A percentile compares a stretch with the other conserved stretches of the same genome.
Conservation (phyloP, 441 rosid species). For the Geranium incanum region DNA sequence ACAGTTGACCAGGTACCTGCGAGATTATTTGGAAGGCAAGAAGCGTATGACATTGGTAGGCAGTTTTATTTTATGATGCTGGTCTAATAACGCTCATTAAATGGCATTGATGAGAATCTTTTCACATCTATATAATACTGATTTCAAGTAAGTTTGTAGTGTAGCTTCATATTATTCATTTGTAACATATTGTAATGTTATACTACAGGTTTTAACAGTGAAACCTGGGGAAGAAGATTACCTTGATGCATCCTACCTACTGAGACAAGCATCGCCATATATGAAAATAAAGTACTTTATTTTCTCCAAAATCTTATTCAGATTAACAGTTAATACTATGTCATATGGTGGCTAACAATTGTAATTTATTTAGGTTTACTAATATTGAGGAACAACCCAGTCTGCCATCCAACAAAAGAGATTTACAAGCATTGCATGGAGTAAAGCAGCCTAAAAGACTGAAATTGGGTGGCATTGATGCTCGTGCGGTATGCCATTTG, state of each 20-base stretch:
- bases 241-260: constrained; percentile 57
- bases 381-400: constrained; percentile 41
- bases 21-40: constrained; percentile 86
- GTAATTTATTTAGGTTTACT: constrained; percentile 44
- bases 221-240: constrained; percentile 79
- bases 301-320: constrained; percentile 15
- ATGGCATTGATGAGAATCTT: background rate
- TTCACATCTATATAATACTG: background rate
- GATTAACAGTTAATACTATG: constrained; percentile 16
- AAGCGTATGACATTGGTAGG: constrained; percentile 85
- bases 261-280: constrained; percentile 85
- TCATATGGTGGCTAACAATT: constrained; percentile 15
- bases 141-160: background rate
- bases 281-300: constrained; percentile 65
- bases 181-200: constrained; percentile 15
- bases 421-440: constrained; percentile 33
- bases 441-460: constrained; percentile 46
- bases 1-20: constrained; percentile 75
- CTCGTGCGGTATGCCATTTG: constrained; percentile 32
- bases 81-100: background rate
- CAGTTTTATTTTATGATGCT: constrained; percentile 8
- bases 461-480: constrained; percentile 40
- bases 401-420: constrained; percentile 49
- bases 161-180: constrained; percentile 7
- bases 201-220: constrained; percentile 64